These are phyloP conservation scores for Acrodontium crateriforme DNA, from an alignment of 2,329 filamentous ascomycete species.

Conservation along the genomic window DNA sequence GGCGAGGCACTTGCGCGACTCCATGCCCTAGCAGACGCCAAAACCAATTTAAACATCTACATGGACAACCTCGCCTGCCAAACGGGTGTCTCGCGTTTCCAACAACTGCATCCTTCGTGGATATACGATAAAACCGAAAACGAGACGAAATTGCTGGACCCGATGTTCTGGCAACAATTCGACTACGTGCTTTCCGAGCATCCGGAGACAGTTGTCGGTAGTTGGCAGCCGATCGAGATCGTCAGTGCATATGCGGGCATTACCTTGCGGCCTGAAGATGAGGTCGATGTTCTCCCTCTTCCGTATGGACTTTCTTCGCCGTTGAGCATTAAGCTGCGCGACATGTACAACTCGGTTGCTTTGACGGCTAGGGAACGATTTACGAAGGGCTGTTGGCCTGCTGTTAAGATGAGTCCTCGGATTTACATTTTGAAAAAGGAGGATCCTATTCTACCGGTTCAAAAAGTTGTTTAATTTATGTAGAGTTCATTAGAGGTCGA, in stretches of 20 bases:
- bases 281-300: slow-evolving; percentile 11
- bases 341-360: slow-evolving; percentile 8
- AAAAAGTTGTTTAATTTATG: too few relatives aligned
- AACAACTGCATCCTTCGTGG: slow-evolving; percentile 35
- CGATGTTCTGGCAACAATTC: slow-evolving; percentile 43
- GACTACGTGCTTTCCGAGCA: slow-evolving; percentile 45
- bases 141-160: slow-evolving; percentile 31
- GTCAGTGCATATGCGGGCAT: slow-evolving; percentile 40
- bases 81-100: slow-evolving; percentile 48
- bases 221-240: slow-evolving; percentile 38
- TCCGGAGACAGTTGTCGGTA: slow-evolving; percentile 33
- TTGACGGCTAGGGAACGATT: slow-evolving; percentile 15
- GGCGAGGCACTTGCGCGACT: slow-evolving; percentile 54
- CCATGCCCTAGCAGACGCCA: slow-evolving; percentile 16
- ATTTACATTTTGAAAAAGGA: slow-evolving; percentile 34
- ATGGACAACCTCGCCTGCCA: slow-evolving; percentile 50
- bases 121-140: slow-evolving; percentile 47
- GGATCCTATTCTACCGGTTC: slow-evolving; percentile 1
- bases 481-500: too few relatives aligned
- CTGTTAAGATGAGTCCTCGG: slow-evolving; percentile 39
- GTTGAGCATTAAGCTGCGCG: slow-evolving; percentile 2
- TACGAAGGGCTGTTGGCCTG: slow-evolving; percentile 41
- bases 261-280: slow-evolving; percentile 28
- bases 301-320: slow-evolving; percentile 3
- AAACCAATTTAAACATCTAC: slow-evolving; percentile 27